phyloP scores from a whole-genome alignment of 108 stramenopile species.

The Schizochytrium sp. region DNA sequence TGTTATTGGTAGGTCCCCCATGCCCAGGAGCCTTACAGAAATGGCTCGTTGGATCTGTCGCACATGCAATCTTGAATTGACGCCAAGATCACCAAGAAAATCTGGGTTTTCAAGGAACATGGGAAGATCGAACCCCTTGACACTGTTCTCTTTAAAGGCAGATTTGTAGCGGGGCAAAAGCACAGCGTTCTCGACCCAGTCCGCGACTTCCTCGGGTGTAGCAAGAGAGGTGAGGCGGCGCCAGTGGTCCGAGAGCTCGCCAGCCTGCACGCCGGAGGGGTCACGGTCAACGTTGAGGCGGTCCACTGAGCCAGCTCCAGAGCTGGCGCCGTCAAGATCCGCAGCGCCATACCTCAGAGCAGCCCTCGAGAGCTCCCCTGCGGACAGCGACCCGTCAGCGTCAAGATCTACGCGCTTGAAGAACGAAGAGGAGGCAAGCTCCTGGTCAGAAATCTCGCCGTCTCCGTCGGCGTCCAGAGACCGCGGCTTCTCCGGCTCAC shows the following conservation, averaged over 20 bases:
- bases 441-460: no score
- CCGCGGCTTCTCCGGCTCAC: no score
- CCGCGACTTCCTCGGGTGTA: constrained; percentile 46
- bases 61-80: neutral
- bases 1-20: neutral
- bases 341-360: no score
- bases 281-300: no score
- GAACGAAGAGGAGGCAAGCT: no score
- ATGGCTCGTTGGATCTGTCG: constrained; percentile 51
- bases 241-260: constrained; percentile 14
- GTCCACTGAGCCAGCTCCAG: no score
- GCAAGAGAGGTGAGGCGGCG: constrained; percentile 24
- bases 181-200: constrained; percentile 51
- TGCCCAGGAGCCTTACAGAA: neutral
- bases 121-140: constrained; percentile 47
- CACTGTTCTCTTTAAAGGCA: constrained; percentile 29
- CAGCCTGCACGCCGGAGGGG: neutral
- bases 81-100: constrained; percentile 32
- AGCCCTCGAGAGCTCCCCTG: no score
- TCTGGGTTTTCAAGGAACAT: constrained; percentile 27
- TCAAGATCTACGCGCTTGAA: no score
- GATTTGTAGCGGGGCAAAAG: constrained; percentile 10
- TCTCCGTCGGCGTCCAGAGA: no score
- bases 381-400: no score
- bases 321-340: no score